These are phyloP conservation scores for Diaporthe sp. DNA, from an alignment of 2,329 filamentous ascomycete species.

Conservation along the genomic window DNA sequence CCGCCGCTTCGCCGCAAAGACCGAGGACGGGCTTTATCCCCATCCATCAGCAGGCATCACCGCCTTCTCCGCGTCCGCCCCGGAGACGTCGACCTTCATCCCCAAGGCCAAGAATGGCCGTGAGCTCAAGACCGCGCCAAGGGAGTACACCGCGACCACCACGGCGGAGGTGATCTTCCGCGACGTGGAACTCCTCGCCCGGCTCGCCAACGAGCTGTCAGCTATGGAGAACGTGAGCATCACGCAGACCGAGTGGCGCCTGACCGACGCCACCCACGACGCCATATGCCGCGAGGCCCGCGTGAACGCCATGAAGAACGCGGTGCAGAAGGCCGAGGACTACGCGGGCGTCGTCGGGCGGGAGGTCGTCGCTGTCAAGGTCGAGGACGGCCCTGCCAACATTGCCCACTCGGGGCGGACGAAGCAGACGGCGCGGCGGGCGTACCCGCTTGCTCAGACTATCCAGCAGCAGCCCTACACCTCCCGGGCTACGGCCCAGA, in stretches of 20 bases:
- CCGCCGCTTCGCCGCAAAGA: conserved; percentile 39
- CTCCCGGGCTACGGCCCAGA: neutral
- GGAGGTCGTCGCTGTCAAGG: conserved; percentile 40
- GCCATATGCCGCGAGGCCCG: conserved; percentile 41
- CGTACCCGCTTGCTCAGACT: neutral
- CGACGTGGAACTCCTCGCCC: conserved; percentile 39
- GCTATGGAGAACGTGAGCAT: conserved; percentile 41
- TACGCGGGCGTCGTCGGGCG: conserved; percentile 41
- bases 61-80: conserved; percentile 39
- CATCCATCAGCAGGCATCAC: conserved; percentile 42
- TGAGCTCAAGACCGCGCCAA: neutral
- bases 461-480: neutral
- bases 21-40: conserved; percentile 37
- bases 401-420: neutral
- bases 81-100: conserved; percentile 32
- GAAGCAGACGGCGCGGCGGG: neutral
- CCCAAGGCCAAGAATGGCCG: neutral
- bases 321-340: conserved; percentile 42
- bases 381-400: conserved; percentile 38
- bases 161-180: conserved; percentile 41
- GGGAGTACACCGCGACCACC: conserved; percentile 34
- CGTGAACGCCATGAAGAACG: conserved; percentile 41
- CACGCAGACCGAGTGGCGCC: conserved; percentile 40
- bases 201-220: conserved; percentile 37
- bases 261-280: conserved; percentile 37